Percentiles rank a stretch among this genome's conserved stretches.
These are phyloP conservation scores for Wickerhamomyces rabaulensis DNA, from an alignment of 805 yeast genomes.

Conservation along the genomic window DNA sequence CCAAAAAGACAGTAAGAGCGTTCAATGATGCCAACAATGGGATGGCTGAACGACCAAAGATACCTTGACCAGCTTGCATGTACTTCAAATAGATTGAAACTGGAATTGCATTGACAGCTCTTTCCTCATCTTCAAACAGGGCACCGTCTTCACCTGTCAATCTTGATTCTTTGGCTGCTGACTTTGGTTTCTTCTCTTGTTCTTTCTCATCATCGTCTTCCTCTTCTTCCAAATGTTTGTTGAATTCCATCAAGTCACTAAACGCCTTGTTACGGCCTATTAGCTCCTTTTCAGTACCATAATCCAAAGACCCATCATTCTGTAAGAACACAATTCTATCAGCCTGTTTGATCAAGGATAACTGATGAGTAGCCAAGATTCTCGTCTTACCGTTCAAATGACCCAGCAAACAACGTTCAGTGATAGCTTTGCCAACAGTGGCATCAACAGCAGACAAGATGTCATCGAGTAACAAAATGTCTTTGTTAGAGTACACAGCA, in stretches of 20 bases:
- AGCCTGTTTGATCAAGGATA: conserved; percentile 60
- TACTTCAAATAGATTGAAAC: conserved; percentile 30
- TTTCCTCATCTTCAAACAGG: conserved; percentile 26
- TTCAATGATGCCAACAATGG: conserved; percentile 13
- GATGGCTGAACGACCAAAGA: conserved; percentile 25
- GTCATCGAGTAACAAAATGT: conserved; percentile 58
- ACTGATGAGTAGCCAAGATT: conserved; percentile 77
- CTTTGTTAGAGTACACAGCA: conserved; percentile 59
- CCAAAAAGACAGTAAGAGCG: conserved; percentile 41
- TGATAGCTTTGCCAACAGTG: conserved; percentile 70
- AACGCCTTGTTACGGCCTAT: conserved; percentile 39
- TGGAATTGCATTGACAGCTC: conserved; percentile 34
- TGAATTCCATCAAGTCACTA: conserved; percentile 40
- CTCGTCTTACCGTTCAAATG: conserved; percentile 53
- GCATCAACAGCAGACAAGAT: conserved; percentile 69
- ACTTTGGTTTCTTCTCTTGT: too few species aligned
- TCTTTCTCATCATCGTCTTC: background rate
- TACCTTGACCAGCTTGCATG: conserved; percentile 36
- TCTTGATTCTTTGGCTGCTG: too few species aligned
- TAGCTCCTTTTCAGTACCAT: conserved; percentile 58
- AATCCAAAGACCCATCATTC: conserved; percentile 51
- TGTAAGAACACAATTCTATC: conserved; percentile 63
- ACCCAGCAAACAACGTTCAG: conserved; percentile 59
- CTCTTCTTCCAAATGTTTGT: background rate
- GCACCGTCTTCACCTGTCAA: conserved; percentile 6